Conservation (phyloP, 169 alveolate species). For the Eimeria zaria region DNA sequence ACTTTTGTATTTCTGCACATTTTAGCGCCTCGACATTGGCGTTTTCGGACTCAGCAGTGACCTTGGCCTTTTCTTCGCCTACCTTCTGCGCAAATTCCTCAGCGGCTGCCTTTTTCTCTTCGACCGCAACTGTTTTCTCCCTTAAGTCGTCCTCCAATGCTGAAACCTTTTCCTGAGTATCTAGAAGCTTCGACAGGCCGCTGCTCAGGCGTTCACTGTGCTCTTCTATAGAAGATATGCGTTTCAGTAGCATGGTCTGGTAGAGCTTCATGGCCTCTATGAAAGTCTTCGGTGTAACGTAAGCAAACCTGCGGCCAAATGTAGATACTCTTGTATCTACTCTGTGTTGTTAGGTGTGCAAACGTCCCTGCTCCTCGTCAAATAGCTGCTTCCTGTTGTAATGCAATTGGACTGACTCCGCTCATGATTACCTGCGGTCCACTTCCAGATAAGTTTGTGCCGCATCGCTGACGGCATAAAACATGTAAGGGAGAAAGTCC, state of each 20-base stretch:
- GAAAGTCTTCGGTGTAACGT: slow-evolving; percentile 98
- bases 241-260: slow-evolving; percentile 94
- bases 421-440: slow-evolving; percentile 45
- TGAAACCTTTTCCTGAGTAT: slow-evolving; percentile 95
- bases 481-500: slow-evolving; percentile 95
- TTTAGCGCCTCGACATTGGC: slow-evolving; percentile 96
- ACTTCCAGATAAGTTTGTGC: slow-evolving; percentile 67
- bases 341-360: background rate
- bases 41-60: slow-evolving; percentile 94
- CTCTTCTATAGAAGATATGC: slow-evolving; percentile 88
- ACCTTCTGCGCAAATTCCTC: slow-evolving; percentile 97
- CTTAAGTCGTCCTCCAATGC: slow-evolving; percentile 94
- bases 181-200: slow-evolving; percentile 95
- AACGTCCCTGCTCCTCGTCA: background rate
- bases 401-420: background rate
- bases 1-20: slow-evolving; percentile 96
- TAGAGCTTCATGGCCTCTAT: slow-evolving; percentile 97
- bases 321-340: background rate
- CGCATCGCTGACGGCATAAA: slow-evolving; percentile 87
- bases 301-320: slow-evolving; percentile 91
- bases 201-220: slow-evolving; percentile 93
- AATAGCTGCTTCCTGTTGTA: background rate
- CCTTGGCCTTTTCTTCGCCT: slow-evolving; percentile 96
- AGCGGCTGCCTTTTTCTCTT: slow-evolving; percentile 96
- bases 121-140: slow-evolving; percentile 94